Conservation (phyloP, 78 protist species). For the Tieghemostelium lacteum region DNA sequence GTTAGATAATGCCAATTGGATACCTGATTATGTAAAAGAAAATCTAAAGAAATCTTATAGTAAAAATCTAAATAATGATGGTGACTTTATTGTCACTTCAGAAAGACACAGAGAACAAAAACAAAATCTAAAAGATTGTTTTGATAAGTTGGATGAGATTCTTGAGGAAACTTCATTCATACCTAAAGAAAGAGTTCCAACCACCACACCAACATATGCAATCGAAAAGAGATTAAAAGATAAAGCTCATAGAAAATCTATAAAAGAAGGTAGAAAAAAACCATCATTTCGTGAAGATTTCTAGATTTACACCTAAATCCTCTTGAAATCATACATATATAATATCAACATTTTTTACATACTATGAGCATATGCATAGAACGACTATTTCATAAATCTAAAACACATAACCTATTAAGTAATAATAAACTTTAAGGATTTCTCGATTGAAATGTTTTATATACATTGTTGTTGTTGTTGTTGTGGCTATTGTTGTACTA, state of each 20-base stretch:
- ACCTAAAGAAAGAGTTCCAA: constrained; percentile 64
- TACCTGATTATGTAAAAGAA: constrained; percentile 38
- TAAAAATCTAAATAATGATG: constrained; percentile 33
- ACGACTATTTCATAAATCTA: no score
- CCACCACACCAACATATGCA: constrained; percentile 42
- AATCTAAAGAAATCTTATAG: constrained; percentile 1
- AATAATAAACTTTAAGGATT: no score
- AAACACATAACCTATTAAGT: no score
- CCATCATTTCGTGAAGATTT: neutral
- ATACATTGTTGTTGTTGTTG: neutral
- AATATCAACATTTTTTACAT: no score
- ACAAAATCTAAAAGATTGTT: constrained; percentile 3
- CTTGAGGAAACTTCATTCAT: constrained; percentile 1
- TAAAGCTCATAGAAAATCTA: constrained; percentile 2
- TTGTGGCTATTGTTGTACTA: neutral
- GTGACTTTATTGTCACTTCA: constrained; percentile 55
- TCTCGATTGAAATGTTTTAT: no score
- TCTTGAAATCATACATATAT: no score
- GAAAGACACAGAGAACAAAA: constrained; percentile 35
- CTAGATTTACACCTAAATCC: neutral
- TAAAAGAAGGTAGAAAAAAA: constrained; percentile 30
- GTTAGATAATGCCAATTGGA: constrained; percentile 56
- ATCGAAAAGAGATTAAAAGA: constrained; percentile 36
- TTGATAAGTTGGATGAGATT: constrained; percentile 53
- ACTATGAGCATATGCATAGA: no score